Base-by-base conservation (phyloP, 225 moss, liverwort and hornwort genomes). In the Pseudisothecium myosuroides region DNA sequence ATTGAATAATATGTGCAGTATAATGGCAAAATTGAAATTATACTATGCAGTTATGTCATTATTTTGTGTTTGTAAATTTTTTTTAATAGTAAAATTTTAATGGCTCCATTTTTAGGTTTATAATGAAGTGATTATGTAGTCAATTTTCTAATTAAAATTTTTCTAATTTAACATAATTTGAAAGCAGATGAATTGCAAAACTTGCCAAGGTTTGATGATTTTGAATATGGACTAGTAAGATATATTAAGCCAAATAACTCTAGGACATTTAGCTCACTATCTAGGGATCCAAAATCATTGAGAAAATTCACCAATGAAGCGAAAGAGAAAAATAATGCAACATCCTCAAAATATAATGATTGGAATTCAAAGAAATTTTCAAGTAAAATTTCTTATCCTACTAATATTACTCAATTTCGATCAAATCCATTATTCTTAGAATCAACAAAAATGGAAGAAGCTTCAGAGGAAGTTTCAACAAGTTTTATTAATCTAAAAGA, bases 121-220 rank as follows among this genome's bases (percentile, higher is more conserved):
- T 2, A 43, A 22, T 17, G 1, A 75, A 74, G 4, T 45, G 1
- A 13, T 7, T 39, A 39, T 5, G 4, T 41, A 1, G 4, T 37
- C 13, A 28, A 0, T 20, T 66, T 17, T 2, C 8, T 4, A 16
- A 45, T n/a, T n/a, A 37, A 29, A 45, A 64, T 7, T 26, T 27
- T n/a, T 43, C 21, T 80, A 72, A 59, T 60, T 74, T 15, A 1
- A 66, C 2, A 31, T 58, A 10, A 12, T 68, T 56, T 72, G 13
- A 55, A 79, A 79, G 43, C 32, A 92, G 80, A 88, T 83, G 88
- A 92, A 80, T 83, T 90, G 80, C 86, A 92, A 12, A 83, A 86
- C 24, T 88, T 26, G 6, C 86, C 80, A 65, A 88, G 77, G 66
- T 92, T 92, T 43, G 37, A 86, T 82, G 81, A 81, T 64, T 52